Evolutionary conservation across 768 basidiomycete species (phyloP).

Genomic region (Pleurotus eryngii): DNA sequence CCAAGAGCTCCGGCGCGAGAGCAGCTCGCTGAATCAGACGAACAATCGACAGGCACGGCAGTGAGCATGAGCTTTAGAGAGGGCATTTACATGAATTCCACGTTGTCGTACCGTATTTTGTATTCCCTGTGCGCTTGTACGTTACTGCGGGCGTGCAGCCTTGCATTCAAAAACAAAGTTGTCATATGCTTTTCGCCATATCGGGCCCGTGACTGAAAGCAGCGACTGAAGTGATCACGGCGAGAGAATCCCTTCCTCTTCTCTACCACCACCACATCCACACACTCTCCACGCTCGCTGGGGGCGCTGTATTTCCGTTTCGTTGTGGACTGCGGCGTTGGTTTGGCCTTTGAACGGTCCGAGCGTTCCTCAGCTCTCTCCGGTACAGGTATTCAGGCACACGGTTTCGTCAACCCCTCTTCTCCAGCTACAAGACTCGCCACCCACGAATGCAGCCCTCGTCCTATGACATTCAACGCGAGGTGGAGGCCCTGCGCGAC

Average conservation of each 20-base stretch:
- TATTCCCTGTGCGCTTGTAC: too few relatives aligned
- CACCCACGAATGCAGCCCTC: conserved; percentile 60
- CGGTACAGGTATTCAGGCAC: not conserved
- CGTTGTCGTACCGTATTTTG: not conserved
- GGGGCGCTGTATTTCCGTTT: too few relatives aligned
- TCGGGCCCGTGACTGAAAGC: not conserved
- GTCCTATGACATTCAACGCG: conserved; percentile 80
- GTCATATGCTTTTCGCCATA: not conserved
- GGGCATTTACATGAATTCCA: not conserved
- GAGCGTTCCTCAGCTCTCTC: not conserved
- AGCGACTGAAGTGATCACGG: not conserved
- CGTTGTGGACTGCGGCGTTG: too few relatives aligned
- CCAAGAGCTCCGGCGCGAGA: conserved; percentile 78
- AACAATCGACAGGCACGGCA: not conserved
- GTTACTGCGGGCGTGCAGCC: too few relatives aligned
- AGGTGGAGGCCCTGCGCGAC: conserved; percentile 82
- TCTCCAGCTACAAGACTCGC: not conserved
- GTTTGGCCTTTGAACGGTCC: not conserved
- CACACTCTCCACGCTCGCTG: too few relatives aligned
- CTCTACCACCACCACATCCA: too few relatives aligned
- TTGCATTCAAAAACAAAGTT: too few relatives aligned
- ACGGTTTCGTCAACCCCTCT: not conserved
- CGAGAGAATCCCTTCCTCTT: not conserved
- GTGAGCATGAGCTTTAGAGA: not conserved
- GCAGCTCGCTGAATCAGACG: conserved; percentile 35